phyloP scores from a whole-genome alignment of 148 eudicot species.

The Pharnaceum exiguum region DNA sequence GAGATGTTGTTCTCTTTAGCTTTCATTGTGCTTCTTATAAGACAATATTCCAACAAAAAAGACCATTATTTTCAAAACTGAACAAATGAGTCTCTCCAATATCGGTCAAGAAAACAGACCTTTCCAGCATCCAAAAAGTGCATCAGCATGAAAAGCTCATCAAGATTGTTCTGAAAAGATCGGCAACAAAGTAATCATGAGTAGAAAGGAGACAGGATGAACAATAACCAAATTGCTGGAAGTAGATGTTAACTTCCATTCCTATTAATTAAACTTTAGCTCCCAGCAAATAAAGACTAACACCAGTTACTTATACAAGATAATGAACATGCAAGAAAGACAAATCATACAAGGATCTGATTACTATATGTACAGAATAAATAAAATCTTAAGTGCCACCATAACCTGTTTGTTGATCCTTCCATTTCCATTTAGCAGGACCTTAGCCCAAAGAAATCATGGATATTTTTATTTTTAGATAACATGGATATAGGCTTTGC shows the following conservation, averaged over 20 bases:
- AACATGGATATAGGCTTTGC: too few relatives aligned
- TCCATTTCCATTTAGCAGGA: too few relatives aligned
- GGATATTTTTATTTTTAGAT: too few relatives aligned
- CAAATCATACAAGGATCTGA: not conserved
- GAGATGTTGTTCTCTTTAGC: too few relatives aligned
- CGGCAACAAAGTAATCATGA: conserved; percentile 10
- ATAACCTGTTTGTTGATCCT: too few relatives aligned
- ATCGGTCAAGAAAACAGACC: conserved; percentile 43
- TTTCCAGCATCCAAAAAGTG: conserved; percentile 99
- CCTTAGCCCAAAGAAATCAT: too few relatives aligned
- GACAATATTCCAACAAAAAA: too few relatives aligned
- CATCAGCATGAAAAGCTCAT: conserved; percentile 99
- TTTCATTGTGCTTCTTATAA: too few relatives aligned
- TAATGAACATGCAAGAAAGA: not conserved
- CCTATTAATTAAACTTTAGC: too few relatives aligned
- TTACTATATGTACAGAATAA: not conserved
- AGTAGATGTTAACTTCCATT: not conserved
- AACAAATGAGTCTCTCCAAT: conserved; percentile 5
- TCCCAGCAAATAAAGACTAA: not conserved
- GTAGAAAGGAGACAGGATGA: conserved; percentile 1
- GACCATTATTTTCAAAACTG: conserved; percentile 2
- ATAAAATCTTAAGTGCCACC: not conserved
- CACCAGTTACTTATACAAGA: not conserved
- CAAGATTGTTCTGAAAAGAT: conserved; percentile 85
- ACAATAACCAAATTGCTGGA: not conserved